A percentile compares a stretch with the other conserved stretches of the same genome.
phyloP scores from a whole-genome alignment of 2,329 filamentous ascomycete species.

The Fusarium hostae region DNA sequence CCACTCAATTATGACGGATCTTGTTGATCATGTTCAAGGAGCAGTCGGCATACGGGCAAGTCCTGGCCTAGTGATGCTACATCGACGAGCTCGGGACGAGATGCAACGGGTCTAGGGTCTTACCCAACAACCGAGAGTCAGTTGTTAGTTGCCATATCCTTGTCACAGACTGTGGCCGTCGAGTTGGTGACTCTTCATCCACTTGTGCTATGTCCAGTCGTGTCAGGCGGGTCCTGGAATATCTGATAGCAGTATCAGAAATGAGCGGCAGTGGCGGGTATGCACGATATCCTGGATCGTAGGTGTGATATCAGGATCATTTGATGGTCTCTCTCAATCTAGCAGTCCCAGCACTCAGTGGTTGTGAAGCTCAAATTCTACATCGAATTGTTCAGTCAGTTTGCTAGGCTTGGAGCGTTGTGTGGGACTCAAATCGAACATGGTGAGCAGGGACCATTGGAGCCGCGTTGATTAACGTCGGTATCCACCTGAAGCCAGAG shows the following conservation, averaged over 20 bases:
- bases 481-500: slow-evolving; percentile 24
- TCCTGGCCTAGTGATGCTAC: slow-evolving; percentile 4
- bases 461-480: slow-evolving; percentile 29
- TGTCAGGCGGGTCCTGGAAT: not conserved
- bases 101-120: slow-evolving; percentile 23
- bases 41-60: not conserved
- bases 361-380: not conserved
- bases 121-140: slow-evolving; percentile 19
- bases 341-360: not conserved
- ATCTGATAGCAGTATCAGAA: not conserved
- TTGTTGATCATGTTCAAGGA: not conserved
- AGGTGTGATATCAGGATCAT: not conserved
- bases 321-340: not conserved
- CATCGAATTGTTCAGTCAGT: not conserved
- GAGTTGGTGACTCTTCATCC: slow-evolving; percentile 28
- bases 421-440: not conserved
- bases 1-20: not conserved
- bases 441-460: slow-evolving; percentile 27
- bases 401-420: slow-evolving; percentile 3
- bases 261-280: not conserved
- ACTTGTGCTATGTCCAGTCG: not conserved
- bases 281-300: not conserved
- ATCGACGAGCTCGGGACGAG: slow-evolving; percentile 21
- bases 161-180: slow-evolving; percentile 19
- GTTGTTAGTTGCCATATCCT: slow-evolving; percentile 25